Evolutionary conservation across 805 yeast species (phyloP), one percentile per base, ranked within the genome.

Genomic region (Saturnispora galanensis): DNA sequence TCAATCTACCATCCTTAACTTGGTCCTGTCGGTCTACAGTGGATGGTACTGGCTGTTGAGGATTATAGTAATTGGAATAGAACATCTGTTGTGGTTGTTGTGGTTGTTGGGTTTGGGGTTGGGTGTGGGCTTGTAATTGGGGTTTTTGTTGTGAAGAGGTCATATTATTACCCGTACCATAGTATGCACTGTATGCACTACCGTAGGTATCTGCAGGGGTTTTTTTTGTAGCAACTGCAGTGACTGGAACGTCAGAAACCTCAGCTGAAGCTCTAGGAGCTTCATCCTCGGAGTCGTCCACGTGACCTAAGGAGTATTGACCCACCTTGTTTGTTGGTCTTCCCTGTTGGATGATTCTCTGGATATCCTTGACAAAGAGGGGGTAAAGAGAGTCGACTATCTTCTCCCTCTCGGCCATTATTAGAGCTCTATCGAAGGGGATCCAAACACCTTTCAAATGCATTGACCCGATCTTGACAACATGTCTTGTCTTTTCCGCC

Each of bases 381-480:
- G 81, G 81, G 52, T 76, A 76, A 40, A 76, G 58, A 35, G 71
- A 58, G 52, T 76, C 81, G 17, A 75, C 78, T 41, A 76, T 79
- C 32, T 77, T 77, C 58, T 79, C 85, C 44, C 81, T 66, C 60
- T 79, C 81, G 11, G 84, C 84, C 73, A 79, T 71, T 33, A 80
- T 77, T 32, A 79, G 61, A 2, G 85, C 86, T 45, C 85, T 65
- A 55, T 79, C 85, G 58, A 79, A 79, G 5, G 86, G 86, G 42
- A 79, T 79, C 86, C 86, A 79, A 33, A 79, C 86, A 38, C 86
- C 86, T 57, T 79, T 79, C 50, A 79, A 65, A 58, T 79, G 82
- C 84, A 79, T 79, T 12, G 81, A 75, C n/a, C 86, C 86, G 55
- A 79, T 79, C 58, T 79, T 79, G 30, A 79, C 84, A 36, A 79